Percentiles rank a stretch among this genome's conserved stretches.
Conservation (phyloP, 2,329 filamentous ascomycete species). For the Hymenoscyphus repandus region DNA sequence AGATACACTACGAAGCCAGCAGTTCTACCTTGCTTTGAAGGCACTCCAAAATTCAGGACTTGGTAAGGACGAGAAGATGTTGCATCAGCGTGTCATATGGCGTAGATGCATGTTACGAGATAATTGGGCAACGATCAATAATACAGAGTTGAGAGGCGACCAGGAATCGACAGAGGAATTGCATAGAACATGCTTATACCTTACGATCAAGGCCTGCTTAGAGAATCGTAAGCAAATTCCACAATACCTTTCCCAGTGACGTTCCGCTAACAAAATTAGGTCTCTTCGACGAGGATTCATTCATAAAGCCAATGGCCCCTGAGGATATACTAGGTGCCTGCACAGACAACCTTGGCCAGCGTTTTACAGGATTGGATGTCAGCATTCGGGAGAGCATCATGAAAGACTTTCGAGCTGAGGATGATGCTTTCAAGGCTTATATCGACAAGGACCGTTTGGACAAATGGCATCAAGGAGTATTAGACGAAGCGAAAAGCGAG, state of each 20-base stretch:
- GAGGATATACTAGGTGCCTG: constrained; percentile 54
- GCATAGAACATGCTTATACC: constrained; percentile 61
- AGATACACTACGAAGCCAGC: constrained; percentile 46
- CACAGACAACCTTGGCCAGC: constrained; percentile 54
- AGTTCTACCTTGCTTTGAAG: constrained; percentile 59
- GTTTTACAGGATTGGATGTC: constrained; percentile 55
- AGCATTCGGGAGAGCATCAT: constrained; percentile 62
- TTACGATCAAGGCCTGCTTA: constrained; percentile 59
- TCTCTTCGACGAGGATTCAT: constrained; percentile 36
- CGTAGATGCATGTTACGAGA: constrained; percentile 78
- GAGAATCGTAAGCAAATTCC: constrained; percentile 52
- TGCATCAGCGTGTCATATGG: constrained; percentile 67
- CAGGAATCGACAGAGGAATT: constrained; percentile 58
- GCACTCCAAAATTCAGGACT: constrained; percentile 41
- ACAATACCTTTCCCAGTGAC: constrained; percentile 10
- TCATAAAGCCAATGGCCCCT: constrained; percentile 44
- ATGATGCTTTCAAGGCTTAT: constrained; percentile 57
- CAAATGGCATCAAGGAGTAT: constrained; percentile 55
- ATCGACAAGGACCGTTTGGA: constrained; percentile 65
- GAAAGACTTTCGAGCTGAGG: constrained; percentile 68
- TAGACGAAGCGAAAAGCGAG: constrained; percentile 34
- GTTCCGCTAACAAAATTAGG: constrained; percentile 33
- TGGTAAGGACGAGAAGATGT: constrained; percentile 52
- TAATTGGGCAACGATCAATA: constrained; percentile 76
- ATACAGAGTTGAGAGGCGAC: constrained; percentile 71